These are phyloP conservation scores for Ceratocystis ficicola DNA, from an alignment of 2,329 filamentous ascomycete species.

Conservation along the genomic window DNA sequence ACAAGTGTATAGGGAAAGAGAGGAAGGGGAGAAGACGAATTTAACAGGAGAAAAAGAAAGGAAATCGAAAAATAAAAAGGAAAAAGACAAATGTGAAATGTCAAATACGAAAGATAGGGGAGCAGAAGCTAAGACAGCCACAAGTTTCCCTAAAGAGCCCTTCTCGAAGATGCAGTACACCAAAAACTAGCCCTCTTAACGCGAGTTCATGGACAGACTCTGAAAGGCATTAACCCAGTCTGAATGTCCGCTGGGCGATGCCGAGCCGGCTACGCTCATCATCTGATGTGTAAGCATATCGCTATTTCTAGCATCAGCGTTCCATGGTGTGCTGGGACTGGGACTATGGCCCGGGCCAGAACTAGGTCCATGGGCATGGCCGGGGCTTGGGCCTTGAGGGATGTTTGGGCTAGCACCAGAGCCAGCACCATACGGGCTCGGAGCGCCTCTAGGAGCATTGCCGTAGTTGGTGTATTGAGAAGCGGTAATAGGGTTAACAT, in stretches of 20 bases:
- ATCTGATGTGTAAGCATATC: conserved; percentile 18
- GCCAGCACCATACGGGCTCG: conserved; percentile 18
- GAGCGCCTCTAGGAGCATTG: conserved; percentile 14
- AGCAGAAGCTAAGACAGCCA: background rate
- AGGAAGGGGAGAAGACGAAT: background rate
- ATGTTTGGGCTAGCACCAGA: background rate
- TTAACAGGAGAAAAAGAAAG: background rate
- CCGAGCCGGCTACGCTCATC: conserved; percentile 3
- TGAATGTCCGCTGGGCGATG: conserved; percentile 31
- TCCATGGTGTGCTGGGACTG: conserved; percentile 9
- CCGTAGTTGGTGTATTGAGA: conserved; percentile 16
- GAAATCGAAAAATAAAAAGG: conserved; percentile 18
- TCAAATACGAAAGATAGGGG: conserved; percentile 7
- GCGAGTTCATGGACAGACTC: conserved; percentile 57
- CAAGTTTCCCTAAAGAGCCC: background rate
- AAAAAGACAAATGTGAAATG: conserved; percentile 14
- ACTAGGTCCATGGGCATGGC: background rate
- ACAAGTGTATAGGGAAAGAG: conserved; percentile 1
- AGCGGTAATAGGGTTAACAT: background rate
- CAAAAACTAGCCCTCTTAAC: conserved; percentile 29
- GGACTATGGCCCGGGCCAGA: background rate
- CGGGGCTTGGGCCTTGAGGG: background rate
- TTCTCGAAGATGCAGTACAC: background rate
- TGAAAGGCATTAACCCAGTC: conserved; percentile 57
- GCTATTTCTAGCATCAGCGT: conserved; percentile 1